A percentile compares a stretch with the other conserved stretches of the same genome.
Conservation (phyloP, 148 eudicot species). For the Mesembryanthemum crystallinum region DNA sequence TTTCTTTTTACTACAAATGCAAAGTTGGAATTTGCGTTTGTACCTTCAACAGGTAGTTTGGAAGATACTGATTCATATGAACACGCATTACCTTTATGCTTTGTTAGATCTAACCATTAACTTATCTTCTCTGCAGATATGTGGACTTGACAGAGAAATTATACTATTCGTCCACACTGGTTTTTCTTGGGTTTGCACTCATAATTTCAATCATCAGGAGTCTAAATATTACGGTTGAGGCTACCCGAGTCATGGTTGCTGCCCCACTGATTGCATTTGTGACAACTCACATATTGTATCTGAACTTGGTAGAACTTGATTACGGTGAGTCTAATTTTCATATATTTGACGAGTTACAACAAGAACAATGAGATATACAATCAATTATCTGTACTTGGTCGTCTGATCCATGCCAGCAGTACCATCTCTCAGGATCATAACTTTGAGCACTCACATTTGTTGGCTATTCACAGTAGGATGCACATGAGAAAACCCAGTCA, state of each 20-base stretch:
- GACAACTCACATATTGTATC: conserved; percentile 65
- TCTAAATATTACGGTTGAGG: conserved; percentile 61
- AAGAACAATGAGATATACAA: no score
- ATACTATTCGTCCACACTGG: conserved; percentile 59
- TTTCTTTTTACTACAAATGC: neutral
- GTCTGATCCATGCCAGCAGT: neutral
- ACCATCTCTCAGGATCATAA: neutral
- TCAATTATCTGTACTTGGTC: neutral
- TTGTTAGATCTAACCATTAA: neutral
- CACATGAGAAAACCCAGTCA: no score
- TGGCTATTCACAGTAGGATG: no score
- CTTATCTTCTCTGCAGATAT: conserved; percentile 47
- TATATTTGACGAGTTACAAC: neutral
- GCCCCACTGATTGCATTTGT: conserved; percentile 70
- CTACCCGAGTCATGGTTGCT: conserved; percentile 74
- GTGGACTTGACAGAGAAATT: conserved; percentile 65
- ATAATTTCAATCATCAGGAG: conserved; percentile 48
- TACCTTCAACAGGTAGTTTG: neutral
- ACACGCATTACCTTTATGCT: neutral
- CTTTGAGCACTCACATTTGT: neutral
- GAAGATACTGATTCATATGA: neutral
- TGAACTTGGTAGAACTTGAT: conserved; percentile 53
- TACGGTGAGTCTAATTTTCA: conserved; percentile 34
- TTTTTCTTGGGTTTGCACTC: conserved; percentile 62
- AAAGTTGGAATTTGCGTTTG: neutral